Base-by-base conservation (phyloP, 345 rosid species). In the Combretum micranthum region DNA sequence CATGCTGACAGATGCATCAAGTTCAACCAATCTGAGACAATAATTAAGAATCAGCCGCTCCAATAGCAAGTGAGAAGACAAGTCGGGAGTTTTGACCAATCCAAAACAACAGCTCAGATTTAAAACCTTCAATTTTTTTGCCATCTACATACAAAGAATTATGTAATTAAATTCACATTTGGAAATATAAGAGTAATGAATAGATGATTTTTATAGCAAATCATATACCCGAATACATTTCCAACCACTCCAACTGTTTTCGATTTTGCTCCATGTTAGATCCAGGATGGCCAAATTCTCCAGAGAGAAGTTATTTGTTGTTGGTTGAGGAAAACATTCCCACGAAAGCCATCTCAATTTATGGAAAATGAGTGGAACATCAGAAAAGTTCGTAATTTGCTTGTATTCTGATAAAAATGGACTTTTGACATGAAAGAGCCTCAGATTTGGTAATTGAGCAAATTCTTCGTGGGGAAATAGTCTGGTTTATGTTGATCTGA, bases 11-110 rank as follows among this genome's bases (percentile, higher is more conserved):
- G 52, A 62, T 17, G 17, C 15, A 1, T 52, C 18, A 22, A 62
- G 13, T 39, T 62, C 39, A 2, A 51, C 32, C 12, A 62, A 21
- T 51, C 26, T 42, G 4, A 2, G 1, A 3, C 65, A 62, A 0
- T 21, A 11, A 8, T 12, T 8, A 16, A 62, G 58, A 2, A 62
- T 42, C 52, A 62, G 25, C 12, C 50, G 42, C 49, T 62, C 65
- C 20, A 62, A 12, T 2, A 15, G 42, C 5, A 50, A 6, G 3
- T 1, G 3, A 10, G 19, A 4, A 12, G 19, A 23, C 11, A 62
- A 51, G 11, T 61, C 9, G 1, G 52, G 65, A 3, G 58, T 52
- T 44, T 17, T 44, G 15, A 18, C 15, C 15, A 62, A 17, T 0
- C n/a, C 12, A 7, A 16, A 4, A 12, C 22, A 52, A 62, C 19